phyloP scores from a whole-genome alignment of 805 yeast genomes.

The Spathaspora passalidarum region DNA sequence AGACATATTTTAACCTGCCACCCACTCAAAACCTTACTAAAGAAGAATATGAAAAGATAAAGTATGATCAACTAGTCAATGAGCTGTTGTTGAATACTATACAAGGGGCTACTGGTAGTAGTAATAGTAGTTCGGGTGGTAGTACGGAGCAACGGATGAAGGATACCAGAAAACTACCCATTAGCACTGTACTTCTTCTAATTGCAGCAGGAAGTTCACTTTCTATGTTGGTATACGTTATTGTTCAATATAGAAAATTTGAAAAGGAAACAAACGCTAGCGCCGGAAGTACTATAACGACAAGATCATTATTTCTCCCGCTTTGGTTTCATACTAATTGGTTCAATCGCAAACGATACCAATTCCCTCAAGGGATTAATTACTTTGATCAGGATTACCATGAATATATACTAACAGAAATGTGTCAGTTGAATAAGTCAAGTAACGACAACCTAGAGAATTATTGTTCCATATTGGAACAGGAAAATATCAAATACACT shows the following conservation, averaged over 20 bases:
- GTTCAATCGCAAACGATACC: constrained; percentile 19
- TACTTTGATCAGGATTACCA: constrained; percentile 23
- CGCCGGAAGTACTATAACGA: not conserved
- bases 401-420: constrained; percentile 12
- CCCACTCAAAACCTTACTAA: not conserved
- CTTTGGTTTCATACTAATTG: constrained; percentile 25
- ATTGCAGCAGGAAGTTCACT: constrained; percentile 20
- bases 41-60: constrained; percentile 12
- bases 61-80: constrained; percentile 12
- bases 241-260: constrained; percentile 15
- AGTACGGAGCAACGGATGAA: not conserved
- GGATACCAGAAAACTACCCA: constrained; percentile 11
- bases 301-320: constrained; percentile 19
- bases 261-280: constrained; percentile 4
- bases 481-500: constrained; percentile 23
- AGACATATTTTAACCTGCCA: not conserved
- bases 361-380: constrained; percentile 24
- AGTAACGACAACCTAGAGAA: constrained; percentile 6
- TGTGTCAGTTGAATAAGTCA: constrained; percentile 12
- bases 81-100: constrained; percentile 5
- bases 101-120: not conserved
- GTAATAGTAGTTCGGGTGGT: not conserved
- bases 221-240: constrained; percentile 22
- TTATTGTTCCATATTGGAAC: constrained; percentile 14
- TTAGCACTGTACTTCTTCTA: constrained; percentile 18